Conservation (phyloP, 169 alveolate species). For the Plasmodium gallinaceum region DNA sequence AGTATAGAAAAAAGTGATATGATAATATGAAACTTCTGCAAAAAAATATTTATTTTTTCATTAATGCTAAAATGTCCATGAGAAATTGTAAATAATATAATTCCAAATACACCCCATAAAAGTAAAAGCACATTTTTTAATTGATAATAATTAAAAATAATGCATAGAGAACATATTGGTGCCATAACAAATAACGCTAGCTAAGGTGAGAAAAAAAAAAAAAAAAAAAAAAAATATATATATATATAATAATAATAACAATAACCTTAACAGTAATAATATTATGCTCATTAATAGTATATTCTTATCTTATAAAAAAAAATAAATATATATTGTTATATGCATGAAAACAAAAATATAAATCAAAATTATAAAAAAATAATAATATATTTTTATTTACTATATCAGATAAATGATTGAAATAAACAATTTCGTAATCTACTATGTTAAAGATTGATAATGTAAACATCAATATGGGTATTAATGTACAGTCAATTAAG, state of each 20-base stretch:
- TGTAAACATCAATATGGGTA: slow-evolving; percentile 32
- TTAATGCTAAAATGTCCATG: slow-evolving; percentile 28
- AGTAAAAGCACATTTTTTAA: slow-evolving; percentile 43
- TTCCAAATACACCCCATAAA: slow-evolving; percentile 20
- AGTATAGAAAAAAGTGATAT: slow-evolving; percentile 24
- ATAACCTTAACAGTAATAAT: no score
- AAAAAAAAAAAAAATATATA: slow-evolving; percentile 5
- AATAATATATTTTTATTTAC: neutral
- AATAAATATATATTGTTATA: no score
- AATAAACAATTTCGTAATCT: neutral
- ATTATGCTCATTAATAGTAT: no score
- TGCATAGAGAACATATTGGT: slow-evolving; percentile 40
- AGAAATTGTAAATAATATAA: slow-evolving; percentile 31
- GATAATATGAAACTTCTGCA: slow-evolving; percentile 7
- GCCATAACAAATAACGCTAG: slow-evolving; percentile 51
- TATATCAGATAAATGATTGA: slow-evolving; percentile 5
- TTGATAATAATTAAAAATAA: slow-evolving; percentile 26
- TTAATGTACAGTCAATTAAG: slow-evolving; percentile 56
- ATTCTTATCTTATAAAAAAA: no score
- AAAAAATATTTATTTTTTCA: neutral
- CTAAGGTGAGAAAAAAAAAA: slow-evolving; percentile 7
- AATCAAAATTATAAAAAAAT: neutral
- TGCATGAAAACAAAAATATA: neutral
- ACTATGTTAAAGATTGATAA: slow-evolving; percentile 32
- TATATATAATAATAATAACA: no score